Evolutionary conservation across 1,139 yeast species (phyloP), one percentile per base, ranked within the genome.

Genomic region (Kluyveromyces sp.): DNA sequence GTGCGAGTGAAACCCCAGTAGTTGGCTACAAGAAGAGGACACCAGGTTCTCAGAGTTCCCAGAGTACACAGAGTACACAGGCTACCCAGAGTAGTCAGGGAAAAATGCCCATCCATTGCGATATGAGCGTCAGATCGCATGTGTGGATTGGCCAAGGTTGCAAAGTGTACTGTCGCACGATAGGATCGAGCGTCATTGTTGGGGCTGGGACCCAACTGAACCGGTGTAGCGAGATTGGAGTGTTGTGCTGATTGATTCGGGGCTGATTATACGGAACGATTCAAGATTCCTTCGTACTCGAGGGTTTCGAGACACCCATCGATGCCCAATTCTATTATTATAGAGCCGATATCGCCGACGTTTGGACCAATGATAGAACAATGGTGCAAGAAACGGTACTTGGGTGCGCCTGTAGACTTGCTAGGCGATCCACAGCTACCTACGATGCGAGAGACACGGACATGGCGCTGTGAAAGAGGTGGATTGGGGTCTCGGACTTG

Each of bases 221-320:
- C 7, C 68, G 71, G 49, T 65, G 72, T 45, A 67, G 75, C 4
- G 71, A 79, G n/a, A 66, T 84, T 32, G 77, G 53, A 89, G 83
- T 55, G 79, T 86, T 54, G 81, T 81, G 36, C 58, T 77, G 7
- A 67, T 84, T 2, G 71, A 72, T 21, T 67, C 69, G 34, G 72
- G 72, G 25, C 67, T 82, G 0, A 65, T 62, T 4, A 59, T 84
- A 2, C 90, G 0, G 73, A 78, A 1, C 70, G 71, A 49, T 65
- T 71, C 50, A 79, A 79, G 34, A 69, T 83, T 7, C 83, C 88
- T 1, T 83, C 89, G 0, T 79, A 70, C 52, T 73, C 82, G 45
- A 64, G 71, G 37, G 84, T 81, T 4, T 58, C 66, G 3, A 65
- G 67, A 3, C 55, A 47, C 10, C 66, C 67, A 4, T 54, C 40